These are phyloP conservation scores for Pneumocystis jirovecii DNA, from an alignment of 1,139 yeast genomes.

Conservation along the genomic window DNA sequence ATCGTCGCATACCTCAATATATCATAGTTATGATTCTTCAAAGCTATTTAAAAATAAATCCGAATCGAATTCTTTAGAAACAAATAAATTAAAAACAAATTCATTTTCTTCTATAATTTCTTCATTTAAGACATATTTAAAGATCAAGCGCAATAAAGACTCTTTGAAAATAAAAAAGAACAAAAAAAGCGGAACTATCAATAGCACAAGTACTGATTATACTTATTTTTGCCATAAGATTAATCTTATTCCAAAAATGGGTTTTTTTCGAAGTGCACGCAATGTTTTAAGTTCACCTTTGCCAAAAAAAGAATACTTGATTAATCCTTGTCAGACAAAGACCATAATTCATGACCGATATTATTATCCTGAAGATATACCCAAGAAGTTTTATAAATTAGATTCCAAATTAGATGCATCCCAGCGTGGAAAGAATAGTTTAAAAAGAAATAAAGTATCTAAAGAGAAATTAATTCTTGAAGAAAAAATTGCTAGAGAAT, in stretches of 20 bases:
- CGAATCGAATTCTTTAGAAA: neutral
- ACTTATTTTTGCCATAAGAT: neutral
- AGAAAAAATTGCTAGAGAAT: conserved; percentile 73
- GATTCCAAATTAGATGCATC: neutral
- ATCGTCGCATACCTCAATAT: neutral
- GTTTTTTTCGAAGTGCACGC: conserved; percentile 71
- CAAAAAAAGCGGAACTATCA: neutral
- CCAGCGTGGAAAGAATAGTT: conserved; percentile 16
- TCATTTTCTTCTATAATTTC: neutral
- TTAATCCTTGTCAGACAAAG: conserved; percentile 45
- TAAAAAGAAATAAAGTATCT: conserved; percentile 17
- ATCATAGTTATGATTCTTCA: neutral
- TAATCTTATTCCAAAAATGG: conserved; percentile 36
- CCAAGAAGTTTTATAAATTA: conserved; percentile 27
- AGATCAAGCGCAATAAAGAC: neutral
- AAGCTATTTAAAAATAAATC: neutral
- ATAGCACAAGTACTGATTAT: neutral
- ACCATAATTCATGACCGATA: conserved; percentile 67
- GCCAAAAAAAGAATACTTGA: conserved; percentile 56
- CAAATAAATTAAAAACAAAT: neutral
- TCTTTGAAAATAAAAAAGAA: neutral
- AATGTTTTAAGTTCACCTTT: conserved; percentile 73
- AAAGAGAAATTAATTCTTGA: conserved; percentile 36
- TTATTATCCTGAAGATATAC: conserved; percentile 52
- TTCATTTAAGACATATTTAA: neutral